Base-by-base conservation (phyloP, 352 stramenopile genomes). In the Pythium rishiriense region DNA sequence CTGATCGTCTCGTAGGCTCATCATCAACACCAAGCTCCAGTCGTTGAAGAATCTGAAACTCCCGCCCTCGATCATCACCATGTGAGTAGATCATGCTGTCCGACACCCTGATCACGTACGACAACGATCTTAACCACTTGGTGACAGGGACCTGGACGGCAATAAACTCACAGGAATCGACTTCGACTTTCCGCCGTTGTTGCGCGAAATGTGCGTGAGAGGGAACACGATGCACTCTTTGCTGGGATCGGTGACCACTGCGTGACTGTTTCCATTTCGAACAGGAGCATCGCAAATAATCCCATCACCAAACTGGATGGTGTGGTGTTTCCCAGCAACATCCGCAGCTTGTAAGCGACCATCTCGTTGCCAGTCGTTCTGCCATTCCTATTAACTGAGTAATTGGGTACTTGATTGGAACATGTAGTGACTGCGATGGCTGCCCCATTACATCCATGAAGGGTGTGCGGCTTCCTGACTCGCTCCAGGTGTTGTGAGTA, bases 161-260 rank as follows among this genome's bases (percentile, higher is more conserved):
- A 51, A 51, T 24, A 9, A 33, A 11, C 45, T 51, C 45, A 51
- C 45, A 15, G 45, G 33, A 9, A 51, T 51, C 45, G 45, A 51
- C 24, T 51, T 51, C 9, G 24, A 33, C 7, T 10, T 51, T 11
- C 45, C 45, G 12, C 21, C 45, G 21, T 9, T 11, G 21, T 10
- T 33, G 21, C 6, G 9, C 9, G 7, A 28, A 6, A 7, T 51
- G 45, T 51, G 10, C 10, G 45, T 42, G 12, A 8, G 12, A 17
- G 3, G 9, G 19, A 12, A 8, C 35, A 42, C 11, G 12, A 42
- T 14, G 11, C 31, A 35, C n/a, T n/a, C n/a, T n/a, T n/a, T n/a
- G n/a, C n/a, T n/a, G n/a, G n/a, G n/a, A n/a, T n/a, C n/a, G n/a
- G 31, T 35, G 14, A 17, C 12, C 11, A 42, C 12, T 17, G 35